Conservation (phyloP, 257 asterid genomes). For the Nicotiana knightiana region DNA sequence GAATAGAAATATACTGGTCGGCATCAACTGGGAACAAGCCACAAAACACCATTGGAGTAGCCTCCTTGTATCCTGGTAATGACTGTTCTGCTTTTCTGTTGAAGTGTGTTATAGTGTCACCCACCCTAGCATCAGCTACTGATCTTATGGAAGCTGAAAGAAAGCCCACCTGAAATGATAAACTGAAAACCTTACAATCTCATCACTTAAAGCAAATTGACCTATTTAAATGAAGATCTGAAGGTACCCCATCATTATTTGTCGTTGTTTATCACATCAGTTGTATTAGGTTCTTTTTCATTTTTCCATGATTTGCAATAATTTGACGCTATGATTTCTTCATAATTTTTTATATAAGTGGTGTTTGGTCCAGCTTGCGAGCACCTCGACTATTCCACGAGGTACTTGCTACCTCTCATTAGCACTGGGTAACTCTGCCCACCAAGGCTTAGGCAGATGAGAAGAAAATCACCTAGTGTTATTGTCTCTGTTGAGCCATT, state of each 20-base stretch:
- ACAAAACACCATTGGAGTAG: constrained; percentile 98
- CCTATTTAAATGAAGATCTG: background rate
- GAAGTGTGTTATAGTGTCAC: constrained; percentile 90
- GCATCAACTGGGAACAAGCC: constrained; percentile 98
- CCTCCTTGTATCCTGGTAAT: constrained; percentile 94
- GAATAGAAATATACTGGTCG: constrained; percentile 64
- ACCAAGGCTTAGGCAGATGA: no score
- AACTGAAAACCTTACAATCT: constrained; percentile 11
- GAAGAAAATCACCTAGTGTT: no score
- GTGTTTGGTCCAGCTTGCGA: background rate
- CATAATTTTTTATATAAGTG: background rate
- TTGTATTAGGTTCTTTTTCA: background rate
- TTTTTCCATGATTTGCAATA: constrained; percentile 1
- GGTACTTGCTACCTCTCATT: background rate
- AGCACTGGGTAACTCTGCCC: no score
- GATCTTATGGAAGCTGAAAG: constrained; percentile 94
- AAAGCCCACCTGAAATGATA: constrained; percentile 75
- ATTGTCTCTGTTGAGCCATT: no score
- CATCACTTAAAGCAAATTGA: background rate
- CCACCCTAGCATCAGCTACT: constrained; percentile 99
- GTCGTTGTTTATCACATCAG: background rate
- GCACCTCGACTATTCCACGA: background rate
- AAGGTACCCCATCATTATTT: background rate
- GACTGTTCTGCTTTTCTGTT: constrained; percentile 73
- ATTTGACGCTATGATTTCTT: background rate